phyloP scores from a whole-genome alignment of 805 yeast species.

The Starmerella apicola region DNA sequence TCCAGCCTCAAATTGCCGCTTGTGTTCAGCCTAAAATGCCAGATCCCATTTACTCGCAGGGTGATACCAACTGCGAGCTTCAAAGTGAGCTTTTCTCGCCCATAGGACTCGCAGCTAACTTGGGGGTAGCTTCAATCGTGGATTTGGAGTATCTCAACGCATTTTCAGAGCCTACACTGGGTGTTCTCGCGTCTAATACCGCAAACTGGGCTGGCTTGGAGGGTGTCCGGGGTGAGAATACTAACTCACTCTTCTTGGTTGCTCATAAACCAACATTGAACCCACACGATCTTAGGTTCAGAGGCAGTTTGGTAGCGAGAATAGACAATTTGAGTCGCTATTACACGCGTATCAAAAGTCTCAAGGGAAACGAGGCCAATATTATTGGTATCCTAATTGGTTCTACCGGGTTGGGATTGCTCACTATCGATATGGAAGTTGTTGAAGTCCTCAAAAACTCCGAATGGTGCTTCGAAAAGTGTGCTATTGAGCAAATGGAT shows the following conservation, averaged over 20 bases:
- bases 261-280: too few relatives aligned
- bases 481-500: too few relatives aligned
- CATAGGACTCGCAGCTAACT: background rate
- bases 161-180: conserved; percentile 74
- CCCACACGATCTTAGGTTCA: too few relatives aligned
- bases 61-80: too few relatives aligned
- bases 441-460: too few relatives aligned
- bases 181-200: conserved; percentile 44
- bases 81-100: background rate
- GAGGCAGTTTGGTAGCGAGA: background rate
- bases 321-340: too few relatives aligned
- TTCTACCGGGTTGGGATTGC: background rate
- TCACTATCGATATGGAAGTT: background rate
- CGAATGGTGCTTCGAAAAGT: too few relatives aligned
- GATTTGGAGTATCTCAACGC: conserved; percentile 62
- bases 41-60: background rate
- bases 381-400: too few relatives aligned
- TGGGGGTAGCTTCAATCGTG: conserved; percentile 34
- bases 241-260: conserved; percentile 1
- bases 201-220: conserved; percentile 72
- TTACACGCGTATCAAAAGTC: too few relatives aligned
- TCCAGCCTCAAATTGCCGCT: conserved; percentile 28
- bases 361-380: too few relatives aligned
- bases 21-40: background rate
- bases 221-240: conserved; percentile 28